These are phyloP conservation scores for Ampelocalamus luodianensis DNA, from an alignment of 176 grass and related monocot species.

Conservation along the genomic window DNA sequence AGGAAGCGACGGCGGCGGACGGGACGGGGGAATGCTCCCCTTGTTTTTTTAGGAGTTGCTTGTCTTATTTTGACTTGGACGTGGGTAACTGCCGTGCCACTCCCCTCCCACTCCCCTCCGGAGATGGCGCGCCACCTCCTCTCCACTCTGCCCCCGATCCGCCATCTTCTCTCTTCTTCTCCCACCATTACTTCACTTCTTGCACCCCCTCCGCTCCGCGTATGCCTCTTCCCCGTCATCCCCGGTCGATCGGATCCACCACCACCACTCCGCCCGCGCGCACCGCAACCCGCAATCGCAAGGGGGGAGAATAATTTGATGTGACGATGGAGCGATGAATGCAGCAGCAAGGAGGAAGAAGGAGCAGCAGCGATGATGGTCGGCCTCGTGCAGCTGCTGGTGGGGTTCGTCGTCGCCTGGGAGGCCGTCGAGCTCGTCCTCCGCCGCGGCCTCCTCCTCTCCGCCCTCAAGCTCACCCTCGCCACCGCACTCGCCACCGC, in stretches of 20 bases:
- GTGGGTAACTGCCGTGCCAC: conserved; percentile 48
- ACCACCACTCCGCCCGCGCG: conserved; percentile 7
- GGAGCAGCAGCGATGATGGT: conserved; percentile 23
- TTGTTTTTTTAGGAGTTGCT: not conserved
- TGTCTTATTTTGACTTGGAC: conserved; percentile 5
- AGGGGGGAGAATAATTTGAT: not conserved
- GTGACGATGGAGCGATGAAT: conserved; percentile 35
- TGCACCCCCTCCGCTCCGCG: conserved; percentile 32
- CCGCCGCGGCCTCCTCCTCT: conserved; percentile 53
- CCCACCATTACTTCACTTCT: conserved; percentile 39
- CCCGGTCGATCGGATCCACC: conserved; percentile 29
- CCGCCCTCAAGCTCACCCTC: conserved; percentile 45
- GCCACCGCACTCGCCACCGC: conserved; percentile 20
- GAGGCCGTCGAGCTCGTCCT: conserved; percentile 57
- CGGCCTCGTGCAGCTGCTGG: conserved; percentile 56
- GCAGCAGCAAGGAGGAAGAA: not conserved
- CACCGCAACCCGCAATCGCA: conserved; percentile 13
- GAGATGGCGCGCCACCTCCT: conserved; percentile 69
- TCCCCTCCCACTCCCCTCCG: conserved; percentile 46
- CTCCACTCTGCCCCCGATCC: conserved; percentile 45
- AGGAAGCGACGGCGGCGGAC: too few relatives aligned
- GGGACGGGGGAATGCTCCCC: too few relatives aligned
- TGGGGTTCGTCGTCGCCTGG: conserved; percentile 58
- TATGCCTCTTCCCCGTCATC: not conserved
- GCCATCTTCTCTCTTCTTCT: not conserved